These are phyloP conservation scores for Rheum nobile DNA, from an alignment of 148 eudicot species.

Conservation along the genomic window DNA sequence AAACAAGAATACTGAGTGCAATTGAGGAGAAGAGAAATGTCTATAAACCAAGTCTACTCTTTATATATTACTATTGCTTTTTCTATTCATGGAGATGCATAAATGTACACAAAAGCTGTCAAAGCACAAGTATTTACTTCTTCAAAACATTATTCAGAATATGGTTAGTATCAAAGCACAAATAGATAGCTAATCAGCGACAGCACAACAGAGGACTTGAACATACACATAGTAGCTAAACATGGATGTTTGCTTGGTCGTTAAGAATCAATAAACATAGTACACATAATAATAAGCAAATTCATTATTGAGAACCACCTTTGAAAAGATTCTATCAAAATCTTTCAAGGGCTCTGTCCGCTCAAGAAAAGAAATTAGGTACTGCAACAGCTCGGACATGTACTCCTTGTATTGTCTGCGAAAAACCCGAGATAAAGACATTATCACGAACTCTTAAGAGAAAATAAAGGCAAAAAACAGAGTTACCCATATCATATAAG, in stretches of 20 bases:
- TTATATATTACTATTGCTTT: not conserved
- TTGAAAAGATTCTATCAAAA: slow-evolving; percentile 81
- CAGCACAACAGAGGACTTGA: not conserved
- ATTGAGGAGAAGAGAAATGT: not conserved
- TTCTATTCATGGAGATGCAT: not conserved
- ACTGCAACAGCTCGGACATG: slow-evolving; percentile 61
- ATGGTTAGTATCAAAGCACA: not conserved
- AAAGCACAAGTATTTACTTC: not conserved
- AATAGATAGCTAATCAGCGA: not conserved
- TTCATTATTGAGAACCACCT: slow-evolving; percentile 29
- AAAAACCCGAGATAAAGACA: slow-evolving; percentile 4
- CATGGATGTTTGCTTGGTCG: not conserved
- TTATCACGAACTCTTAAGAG: no score
- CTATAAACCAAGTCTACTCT: not conserved
- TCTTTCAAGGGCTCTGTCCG: slow-evolving; percentile 93
- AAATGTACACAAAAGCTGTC: not conserved
- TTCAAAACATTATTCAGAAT: not conserved
- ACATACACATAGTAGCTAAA: not conserved
- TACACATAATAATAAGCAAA: not conserved
- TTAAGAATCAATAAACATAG: not conserved
- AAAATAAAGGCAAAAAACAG: not conserved
- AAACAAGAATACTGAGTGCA: not conserved
- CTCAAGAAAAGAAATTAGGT: slow-evolving; percentile 67
- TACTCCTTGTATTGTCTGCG: slow-evolving; percentile 81
- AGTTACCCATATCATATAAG: not conserved